A percentile compares a stretch with the other conserved stretches of the same genome.
Conservation (phyloP, 306 rosid genomes). For the Quercus bicolor region DNA sequence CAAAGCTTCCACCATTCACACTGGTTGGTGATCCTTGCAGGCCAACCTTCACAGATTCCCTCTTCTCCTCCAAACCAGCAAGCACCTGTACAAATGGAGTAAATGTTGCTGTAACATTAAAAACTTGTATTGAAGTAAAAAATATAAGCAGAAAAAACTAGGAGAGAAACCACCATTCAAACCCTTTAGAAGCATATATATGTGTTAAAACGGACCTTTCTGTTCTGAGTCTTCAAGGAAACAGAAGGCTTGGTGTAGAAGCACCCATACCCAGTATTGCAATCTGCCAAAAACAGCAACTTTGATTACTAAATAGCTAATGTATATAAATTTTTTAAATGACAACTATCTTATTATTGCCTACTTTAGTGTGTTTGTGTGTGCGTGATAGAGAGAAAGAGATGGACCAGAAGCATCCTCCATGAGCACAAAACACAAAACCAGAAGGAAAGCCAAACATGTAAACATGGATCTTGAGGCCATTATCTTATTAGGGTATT, state of each 20-base stretch:
- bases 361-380: neutral
- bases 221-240: constrained; percentile 21
- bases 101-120: neutral
- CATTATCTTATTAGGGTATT: constrained; percentile 24
- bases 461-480: constrained; percentile 33
- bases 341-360: neutral
- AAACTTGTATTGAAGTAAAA: no score
- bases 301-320: neutral
- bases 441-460: constrained; percentile 21
- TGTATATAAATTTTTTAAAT: neutral
- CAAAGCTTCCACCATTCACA: constrained; percentile 6
- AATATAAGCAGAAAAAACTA: neutral
- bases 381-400: neutral
- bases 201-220: constrained; percentile 41
- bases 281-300: constrained; percentile 29
- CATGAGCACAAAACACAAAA: constrained; percentile 34
- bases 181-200: neutral
- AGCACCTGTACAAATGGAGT: constrained; percentile 32
- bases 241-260: constrained; percentile 21
- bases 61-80: constrained; percentile 28
- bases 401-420: constrained; percentile 41
- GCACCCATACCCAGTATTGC: constrained; percentile 32
- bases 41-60: constrained; percentile 14
- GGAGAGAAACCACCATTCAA: neutral
- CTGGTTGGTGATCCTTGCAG: constrained; percentile 27